Conservation (phyloP, 352 stramenopile genomes). For the Phytophthora pinifolia region DNA sequence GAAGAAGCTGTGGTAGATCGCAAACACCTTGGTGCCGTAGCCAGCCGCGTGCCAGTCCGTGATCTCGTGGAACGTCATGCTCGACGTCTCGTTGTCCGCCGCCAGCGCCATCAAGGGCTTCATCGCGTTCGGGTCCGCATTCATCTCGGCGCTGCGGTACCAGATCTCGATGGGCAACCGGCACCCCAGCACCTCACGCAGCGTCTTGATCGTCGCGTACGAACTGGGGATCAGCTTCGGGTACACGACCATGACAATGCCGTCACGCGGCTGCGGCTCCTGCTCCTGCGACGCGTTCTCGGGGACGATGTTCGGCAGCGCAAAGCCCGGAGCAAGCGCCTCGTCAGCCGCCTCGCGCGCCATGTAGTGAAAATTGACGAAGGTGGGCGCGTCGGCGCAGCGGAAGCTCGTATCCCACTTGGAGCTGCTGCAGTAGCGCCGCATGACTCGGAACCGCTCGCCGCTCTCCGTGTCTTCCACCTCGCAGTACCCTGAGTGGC, state of each 20-base stretch:
- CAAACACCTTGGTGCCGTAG: constrained; percentile 45
- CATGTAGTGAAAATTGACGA: constrained; percentile 42
- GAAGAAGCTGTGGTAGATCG: constrained; percentile 35
- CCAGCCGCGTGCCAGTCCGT: constrained; percentile 15
- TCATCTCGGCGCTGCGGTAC: constrained; percentile 40
- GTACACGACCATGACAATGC: constrained; percentile 62
- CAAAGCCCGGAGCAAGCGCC: constrained; percentile 19
- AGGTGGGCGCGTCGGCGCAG: constrained; percentile 48
- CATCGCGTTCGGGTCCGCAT: constrained; percentile 22
- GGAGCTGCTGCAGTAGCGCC: constrained; percentile 37
- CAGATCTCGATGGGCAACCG: constrained; percentile 58
- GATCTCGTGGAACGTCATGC: constrained; percentile 35
- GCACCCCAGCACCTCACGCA: constrained; percentile 42
- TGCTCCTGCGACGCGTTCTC: constrained; percentile 1
- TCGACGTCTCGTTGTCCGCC: constrained; percentile 20
- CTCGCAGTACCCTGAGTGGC: constrained; percentile 48
- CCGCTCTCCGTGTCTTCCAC: constrained; percentile 36
- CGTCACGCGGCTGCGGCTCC: constrained; percentile 16
- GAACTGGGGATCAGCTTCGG: constrained; percentile 46
- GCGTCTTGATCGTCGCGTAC: constrained; percentile 40
- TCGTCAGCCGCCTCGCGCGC: constrained; percentile 19
- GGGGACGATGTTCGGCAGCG: constrained; percentile 19
- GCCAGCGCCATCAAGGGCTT: constrained; percentile 22
- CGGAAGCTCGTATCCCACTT: constrained; percentile 38
- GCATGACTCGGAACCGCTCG: constrained; percentile 40